These are phyloP conservation scores for grape (Vitis vinifera) DNA, from an alignment of 164 flowering plant genomes.

Conservation along the genomic window DNA sequence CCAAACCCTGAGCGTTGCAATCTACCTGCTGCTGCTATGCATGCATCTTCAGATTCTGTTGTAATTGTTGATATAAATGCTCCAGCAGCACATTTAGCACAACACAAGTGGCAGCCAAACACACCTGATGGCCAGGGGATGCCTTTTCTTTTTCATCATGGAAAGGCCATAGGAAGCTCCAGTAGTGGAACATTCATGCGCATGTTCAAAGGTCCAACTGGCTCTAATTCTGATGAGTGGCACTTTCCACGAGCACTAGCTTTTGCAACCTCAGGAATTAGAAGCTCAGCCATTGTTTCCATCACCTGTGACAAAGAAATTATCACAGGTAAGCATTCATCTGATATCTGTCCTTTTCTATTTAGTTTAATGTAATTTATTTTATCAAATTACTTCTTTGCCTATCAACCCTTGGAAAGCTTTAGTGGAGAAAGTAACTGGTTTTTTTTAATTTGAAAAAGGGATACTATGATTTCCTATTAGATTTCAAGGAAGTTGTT, in stretches of 20 bases:
- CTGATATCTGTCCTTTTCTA: not conserved
- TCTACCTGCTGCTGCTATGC: constrained; percentile 88
- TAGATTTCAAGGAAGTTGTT: too few species aligned
- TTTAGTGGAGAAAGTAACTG: too few species aligned
- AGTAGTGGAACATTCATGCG: constrained; percentile 81
- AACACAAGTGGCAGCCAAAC: constrained; percentile 98
- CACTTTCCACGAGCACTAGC: constrained; percentile 89
- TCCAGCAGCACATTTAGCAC: constrained; percentile 92
- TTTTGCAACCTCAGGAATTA: constrained; percentile 79
- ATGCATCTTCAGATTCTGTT: constrained; percentile 79
- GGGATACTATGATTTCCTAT: too few species aligned
- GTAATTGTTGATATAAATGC: constrained; percentile 79
- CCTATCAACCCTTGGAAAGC: too few species aligned
- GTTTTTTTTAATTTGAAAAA: not conserved
- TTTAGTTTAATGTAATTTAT: not conserved
- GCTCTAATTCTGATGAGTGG: constrained; percentile 65
- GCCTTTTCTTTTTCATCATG: constrained; percentile 94
- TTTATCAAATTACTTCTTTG: too few species aligned
- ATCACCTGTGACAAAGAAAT: constrained; percentile 82
- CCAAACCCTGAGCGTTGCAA: constrained; percentile 91
- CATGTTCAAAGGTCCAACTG: constrained; percentile 78
- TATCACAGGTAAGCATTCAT: constrained; percentile 62
- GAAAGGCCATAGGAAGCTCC: constrained; percentile 57
- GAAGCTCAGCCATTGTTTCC: constrained; percentile 77
- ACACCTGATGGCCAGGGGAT: constrained; percentile 96